Percentiles rank a stretch among this genome's conserved stretches.
Conservation (phyloP, 495 filamentous ascomycete species). For the Tuber microsphaerosporum region DNA sequence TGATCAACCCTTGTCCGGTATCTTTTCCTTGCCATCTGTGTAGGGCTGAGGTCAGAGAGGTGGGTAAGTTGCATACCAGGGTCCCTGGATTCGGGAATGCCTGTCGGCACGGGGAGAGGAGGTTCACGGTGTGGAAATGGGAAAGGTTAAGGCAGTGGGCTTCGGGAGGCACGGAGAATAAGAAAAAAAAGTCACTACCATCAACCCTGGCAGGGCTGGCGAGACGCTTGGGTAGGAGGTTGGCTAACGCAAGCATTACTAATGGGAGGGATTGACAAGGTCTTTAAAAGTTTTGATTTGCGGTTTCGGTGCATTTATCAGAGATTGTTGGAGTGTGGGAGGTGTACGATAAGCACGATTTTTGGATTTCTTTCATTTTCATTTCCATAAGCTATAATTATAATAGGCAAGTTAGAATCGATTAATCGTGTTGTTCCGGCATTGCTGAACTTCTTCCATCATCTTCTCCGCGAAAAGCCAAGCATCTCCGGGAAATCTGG, state of each 20-base stretch:
- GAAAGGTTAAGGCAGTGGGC: not conserved
- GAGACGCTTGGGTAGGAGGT: not conserved
- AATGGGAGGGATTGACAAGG: not conserved
- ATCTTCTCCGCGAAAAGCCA: constrained; percentile 18
- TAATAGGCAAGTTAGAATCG: not conserved
- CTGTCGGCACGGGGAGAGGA: not conserved
- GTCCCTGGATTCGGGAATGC: not conserved
- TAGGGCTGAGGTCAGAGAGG: not conserved
- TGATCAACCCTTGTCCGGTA: not conserved
- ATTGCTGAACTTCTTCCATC: constrained; percentile 10
- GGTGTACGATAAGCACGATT: not conserved
- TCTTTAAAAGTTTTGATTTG: not conserved
- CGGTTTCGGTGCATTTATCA: not conserved
- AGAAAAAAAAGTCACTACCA: not conserved
- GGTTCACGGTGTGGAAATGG: not conserved
- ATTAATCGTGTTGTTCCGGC: not conserved
- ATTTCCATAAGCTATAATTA: not conserved
- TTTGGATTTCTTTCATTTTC: not conserved
- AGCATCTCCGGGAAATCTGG: constrained; percentile 23
- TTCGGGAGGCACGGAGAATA: not conserved
- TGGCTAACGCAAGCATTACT: not conserved
- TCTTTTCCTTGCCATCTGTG: not conserved
- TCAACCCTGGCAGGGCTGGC: not conserved
- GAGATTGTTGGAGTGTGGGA: not conserved
- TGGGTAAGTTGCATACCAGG: not conserved